phyloP scores from a whole-genome alignment of 371 early-diverging fungal species.

The Mucor mucedo region DNA sequence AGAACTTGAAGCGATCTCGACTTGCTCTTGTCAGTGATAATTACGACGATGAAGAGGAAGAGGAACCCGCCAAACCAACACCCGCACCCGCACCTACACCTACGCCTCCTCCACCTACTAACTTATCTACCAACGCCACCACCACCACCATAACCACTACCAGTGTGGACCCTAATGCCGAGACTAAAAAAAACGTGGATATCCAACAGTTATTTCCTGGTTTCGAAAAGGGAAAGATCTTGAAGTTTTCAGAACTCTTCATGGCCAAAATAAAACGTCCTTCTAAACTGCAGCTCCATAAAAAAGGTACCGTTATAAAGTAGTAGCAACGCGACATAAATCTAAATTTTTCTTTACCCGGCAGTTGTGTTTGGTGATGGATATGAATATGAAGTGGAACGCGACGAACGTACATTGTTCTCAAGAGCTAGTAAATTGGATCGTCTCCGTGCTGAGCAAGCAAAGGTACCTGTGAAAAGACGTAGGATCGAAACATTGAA shows the following conservation, averaged over 20 bases:
- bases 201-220: constrained; percentile 67
- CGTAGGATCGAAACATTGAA: constrained; percentile 34
- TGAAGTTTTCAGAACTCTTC: constrained; percentile 76
- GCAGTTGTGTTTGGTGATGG: constrained; percentile 46
- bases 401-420: constrained; percentile 47
- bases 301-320: constrained; percentile 28
- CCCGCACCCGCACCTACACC: no score
- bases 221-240: constrained; percentile 63
- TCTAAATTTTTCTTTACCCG: not conserved
- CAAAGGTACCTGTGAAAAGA: constrained; percentile 31
- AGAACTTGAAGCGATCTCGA: constrained; percentile 32
- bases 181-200: constrained; percentile 32
- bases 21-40: constrained; percentile 56
- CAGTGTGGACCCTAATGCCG: not conserved
- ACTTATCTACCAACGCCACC: not conserved
- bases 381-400: constrained; percentile 50
- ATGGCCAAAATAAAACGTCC: constrained; percentile 47
- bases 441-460: constrained; percentile 25
- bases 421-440: constrained; percentile 39
- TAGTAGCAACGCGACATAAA: not conserved
- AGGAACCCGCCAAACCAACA: constrained; percentile 10
- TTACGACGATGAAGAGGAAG: constrained; percentile 72
- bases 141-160: not conserved
- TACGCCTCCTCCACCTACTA: no score
- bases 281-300: constrained; percentile 35